These are phyloP conservation scores for Saccharomycopsis capsularis DNA, from an alignment of 805 yeast species.

Conservation along the genomic window DNA sequence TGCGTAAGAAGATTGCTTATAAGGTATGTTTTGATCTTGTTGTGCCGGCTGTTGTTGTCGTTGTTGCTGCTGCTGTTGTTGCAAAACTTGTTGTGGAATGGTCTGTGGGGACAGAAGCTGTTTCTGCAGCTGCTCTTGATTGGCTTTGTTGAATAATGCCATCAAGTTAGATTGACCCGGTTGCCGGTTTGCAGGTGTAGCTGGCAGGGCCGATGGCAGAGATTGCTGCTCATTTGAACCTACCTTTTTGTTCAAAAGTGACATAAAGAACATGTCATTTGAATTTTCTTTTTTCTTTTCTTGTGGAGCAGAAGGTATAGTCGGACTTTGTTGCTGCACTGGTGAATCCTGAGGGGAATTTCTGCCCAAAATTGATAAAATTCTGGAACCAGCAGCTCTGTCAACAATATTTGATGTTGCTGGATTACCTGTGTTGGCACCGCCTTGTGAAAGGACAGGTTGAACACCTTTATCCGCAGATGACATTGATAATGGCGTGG, in stretches of 20 bases:
- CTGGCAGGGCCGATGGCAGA: slow-evolving; percentile 3
- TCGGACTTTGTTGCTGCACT: too few species aligned
- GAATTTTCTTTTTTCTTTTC: slow-evolving; percentile 1
- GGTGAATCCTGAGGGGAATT: slow-evolving; percentile 15
- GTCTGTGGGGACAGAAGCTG: slow-evolving; percentile 10
- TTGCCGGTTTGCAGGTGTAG: slow-evolving; percentile 16
- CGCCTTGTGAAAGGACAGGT: neutral
- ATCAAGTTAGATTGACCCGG: slow-evolving; percentile 18
- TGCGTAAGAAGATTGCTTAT: slow-evolving; percentile 14
- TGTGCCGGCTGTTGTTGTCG: slow-evolving; percentile 7
- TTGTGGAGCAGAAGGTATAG: neutral
- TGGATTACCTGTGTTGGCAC: neutral
- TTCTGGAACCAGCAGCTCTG: slow-evolving; percentile 14
- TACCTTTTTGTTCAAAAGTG: slow-evolving; percentile 34
- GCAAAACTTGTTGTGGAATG: slow-evolving; percentile 20
- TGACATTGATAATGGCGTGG: too few species aligned
- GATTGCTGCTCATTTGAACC: slow-evolving; percentile 9
- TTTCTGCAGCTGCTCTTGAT: slow-evolving; percentile 21
- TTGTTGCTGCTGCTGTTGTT: slow-evolving; percentile 21
- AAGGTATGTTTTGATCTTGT: neutral
- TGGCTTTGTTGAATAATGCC: slow-evolving; percentile 2
- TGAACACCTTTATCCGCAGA: slow-evolving; percentile 12
- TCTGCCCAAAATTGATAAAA: slow-evolving; percentile 18
- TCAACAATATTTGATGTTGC: too few species aligned
- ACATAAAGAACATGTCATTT: slow-evolving; percentile 40